phyloP scores from a whole-genome alignment of 75 land plant genomes.

The Chamaecyparis obtusa region DNA sequence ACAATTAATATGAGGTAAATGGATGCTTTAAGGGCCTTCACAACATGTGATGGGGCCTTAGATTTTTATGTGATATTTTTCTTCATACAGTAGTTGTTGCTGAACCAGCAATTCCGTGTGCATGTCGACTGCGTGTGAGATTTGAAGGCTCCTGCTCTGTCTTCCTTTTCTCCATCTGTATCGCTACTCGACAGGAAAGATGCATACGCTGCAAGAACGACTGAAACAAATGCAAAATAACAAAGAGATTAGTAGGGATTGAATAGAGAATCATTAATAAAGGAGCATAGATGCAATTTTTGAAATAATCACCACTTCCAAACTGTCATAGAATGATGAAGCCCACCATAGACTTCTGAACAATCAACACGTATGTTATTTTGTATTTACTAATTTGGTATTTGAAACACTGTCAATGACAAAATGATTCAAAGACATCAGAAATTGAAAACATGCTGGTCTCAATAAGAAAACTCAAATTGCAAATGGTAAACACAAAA shows the following conservation, averaged over 20 bases:
- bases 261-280: neutral
- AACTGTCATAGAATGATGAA: neutral
- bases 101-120: neutral
- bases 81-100: neutral
- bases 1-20: neutral
- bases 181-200: conserved; percentile 49
- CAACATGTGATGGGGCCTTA: neutral
- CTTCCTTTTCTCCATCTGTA: conserved; percentile 26
- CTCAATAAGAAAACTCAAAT: neutral
- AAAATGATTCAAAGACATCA: neutral
- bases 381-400: no score
- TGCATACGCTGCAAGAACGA: conserved; percentile 55
- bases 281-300: neutral
- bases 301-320: no score
- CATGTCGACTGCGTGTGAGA: neutral
- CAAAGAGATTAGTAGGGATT: neutral
- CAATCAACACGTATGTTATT: neutral
- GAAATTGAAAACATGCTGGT: neutral
- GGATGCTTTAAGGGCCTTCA: neutral
- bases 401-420: no score
- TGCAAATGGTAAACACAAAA: neutral
- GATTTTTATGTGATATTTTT: neutral
- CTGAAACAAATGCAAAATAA: conserved; percentile 20
- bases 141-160: neutral
- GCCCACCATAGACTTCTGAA: neutral